Evolutionary conservation across 495 filamentous ascomycete species (phyloP), one percentile per base, ranked within the genome.

Genomic region (Apodospora peruviana): DNA sequence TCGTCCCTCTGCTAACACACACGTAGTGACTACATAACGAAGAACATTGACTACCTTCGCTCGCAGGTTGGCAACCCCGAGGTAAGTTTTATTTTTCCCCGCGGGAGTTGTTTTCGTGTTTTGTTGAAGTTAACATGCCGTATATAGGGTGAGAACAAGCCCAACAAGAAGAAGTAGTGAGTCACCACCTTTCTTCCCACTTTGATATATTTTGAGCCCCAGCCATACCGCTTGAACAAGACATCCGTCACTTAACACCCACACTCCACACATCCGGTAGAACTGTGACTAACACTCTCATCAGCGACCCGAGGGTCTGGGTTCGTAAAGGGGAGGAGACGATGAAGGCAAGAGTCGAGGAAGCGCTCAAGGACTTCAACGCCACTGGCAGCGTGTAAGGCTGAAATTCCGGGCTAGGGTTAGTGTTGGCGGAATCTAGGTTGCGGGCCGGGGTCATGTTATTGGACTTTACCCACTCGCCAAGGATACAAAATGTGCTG

Each of bases 121-220:
- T 11, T 27, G 4, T 5, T 10, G 7, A 21, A 20, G 7, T 23
- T 4, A 5, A 27, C 19, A n/a, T 8, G 17, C 5, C 11, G 21
- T 24, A 17, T 22, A 25, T 24, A 43, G 20, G 27, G 27, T 14
- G 27, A 7, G 7, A 87, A 91, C 75, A 96, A 96, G 83, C 93
- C 93, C 57, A 97, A 98, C 81, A 98, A 98, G 86, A 96, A 96
- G 79, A 91, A 79, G 83, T 97, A 93, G n/a, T n/a, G n/a, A n/a
- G n/a, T n/a, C n/a, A n/a, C n/a, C n/a, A n/a, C n/a, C n/a, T 39
- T 39, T 14, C 27, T 14, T 14, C 14, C 27, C 27, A 7, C 27
- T 32, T 32, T 7, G 7, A 7, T 11, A n/a, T 11, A 29, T 29
- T 32, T 36, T 27, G 48, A 12, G 27, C 22, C 14, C 4, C 29